Percentiles rank a stretch among this genome's conserved stretches.
These are phyloP conservation scores for Cutaneotrichosporon curvatum DNA, from an alignment of 1,284 basidiomycete species.

Conservation along the genomic window DNA sequence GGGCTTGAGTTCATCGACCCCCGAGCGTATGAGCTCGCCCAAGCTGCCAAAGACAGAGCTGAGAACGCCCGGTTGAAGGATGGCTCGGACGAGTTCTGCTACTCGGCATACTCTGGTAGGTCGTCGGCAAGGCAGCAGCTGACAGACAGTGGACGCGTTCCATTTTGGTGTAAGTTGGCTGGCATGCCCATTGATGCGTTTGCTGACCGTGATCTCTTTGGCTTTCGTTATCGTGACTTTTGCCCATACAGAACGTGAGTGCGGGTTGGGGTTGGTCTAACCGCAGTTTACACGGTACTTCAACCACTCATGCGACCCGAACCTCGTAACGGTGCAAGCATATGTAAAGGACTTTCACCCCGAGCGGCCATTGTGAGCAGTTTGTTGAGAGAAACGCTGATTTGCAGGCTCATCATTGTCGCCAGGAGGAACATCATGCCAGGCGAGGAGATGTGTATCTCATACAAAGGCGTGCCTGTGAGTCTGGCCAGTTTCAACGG, in stretches of 20 bases:
- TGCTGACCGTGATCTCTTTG: conserved; percentile 4
- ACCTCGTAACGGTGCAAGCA: conserved; percentile 62
- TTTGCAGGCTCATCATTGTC: conserved; percentile 58
- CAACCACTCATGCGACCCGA: conserved; percentile 85
- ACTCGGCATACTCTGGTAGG: conserved; percentile 40
- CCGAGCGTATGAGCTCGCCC: conserved; percentile 27
- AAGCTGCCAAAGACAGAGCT: conserved; percentile 4
- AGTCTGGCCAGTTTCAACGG: conserved; percentile 1
- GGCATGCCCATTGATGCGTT: background rate
- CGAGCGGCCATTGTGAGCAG: conserved; percentile 53
- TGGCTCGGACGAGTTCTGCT: conserved; percentile 23
- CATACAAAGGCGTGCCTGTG: conserved; percentile 57
- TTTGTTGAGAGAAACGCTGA: conserved; percentile 17
- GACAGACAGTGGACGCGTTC: conserved; percentile 66
- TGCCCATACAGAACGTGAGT: conserved; percentile 38
- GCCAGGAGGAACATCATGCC: conserved; percentile 57
- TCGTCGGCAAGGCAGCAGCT: conserved; percentile 2
- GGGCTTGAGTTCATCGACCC: conserved; percentile 37
- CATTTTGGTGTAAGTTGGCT: conserved; percentile 65
- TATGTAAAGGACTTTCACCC: conserved; percentile 55
- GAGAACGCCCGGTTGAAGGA: conserved; percentile 25
- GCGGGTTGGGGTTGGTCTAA: conserved; percentile 1
- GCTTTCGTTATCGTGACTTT: conserved; percentile 59
- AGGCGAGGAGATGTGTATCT: conserved; percentile 73
- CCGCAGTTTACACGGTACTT: conserved; percentile 40